Conservation (phyloP, 176 grass and related monocot species). For the Sorghum bicolor region DNA sequence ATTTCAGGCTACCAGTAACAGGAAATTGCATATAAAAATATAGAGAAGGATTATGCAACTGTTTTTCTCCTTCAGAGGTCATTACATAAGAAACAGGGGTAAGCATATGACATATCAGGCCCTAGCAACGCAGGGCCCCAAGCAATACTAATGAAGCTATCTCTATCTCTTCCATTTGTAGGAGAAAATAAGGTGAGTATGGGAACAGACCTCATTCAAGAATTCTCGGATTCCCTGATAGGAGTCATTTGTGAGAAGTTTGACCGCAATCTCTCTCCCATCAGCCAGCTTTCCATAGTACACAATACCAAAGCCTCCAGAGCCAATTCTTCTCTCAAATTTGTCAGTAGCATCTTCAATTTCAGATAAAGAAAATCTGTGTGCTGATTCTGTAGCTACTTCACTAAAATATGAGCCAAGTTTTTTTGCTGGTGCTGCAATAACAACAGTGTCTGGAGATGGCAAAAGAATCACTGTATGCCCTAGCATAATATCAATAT, state of each 20-base stretch:
- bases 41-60: background rate
- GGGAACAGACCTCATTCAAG: constrained; percentile 70
- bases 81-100: no score
- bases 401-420: constrained; percentile 78
- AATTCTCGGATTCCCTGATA: constrained; percentile 94
- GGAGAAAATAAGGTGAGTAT: background rate
- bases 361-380: constrained; percentile 83
- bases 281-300: constrained; percentile 90
- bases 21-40: background rate
- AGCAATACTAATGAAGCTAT: no score
- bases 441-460: constrained; percentile 41
- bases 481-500: constrained; percentile 26
- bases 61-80: no score
- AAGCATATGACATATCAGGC: no score
- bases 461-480: constrained; percentile 33
- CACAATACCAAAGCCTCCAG: constrained; percentile 91
- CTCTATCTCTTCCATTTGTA: no score
- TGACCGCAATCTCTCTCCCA: constrained; percentile 92
- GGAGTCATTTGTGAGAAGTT: constrained; percentile 84
- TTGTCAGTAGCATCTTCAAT: constrained; percentile 89
- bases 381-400: constrained; percentile 74
- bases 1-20: background rate
- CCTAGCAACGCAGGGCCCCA: no score
- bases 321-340: constrained; percentile 81
- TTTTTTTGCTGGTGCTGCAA: constrained; percentile 61